Evolutionary conservation across 345 rosid genomes (phyloP), one percentile per base, ranked within the genome.

Genomic region (Ceriops zippeliana): DNA sequence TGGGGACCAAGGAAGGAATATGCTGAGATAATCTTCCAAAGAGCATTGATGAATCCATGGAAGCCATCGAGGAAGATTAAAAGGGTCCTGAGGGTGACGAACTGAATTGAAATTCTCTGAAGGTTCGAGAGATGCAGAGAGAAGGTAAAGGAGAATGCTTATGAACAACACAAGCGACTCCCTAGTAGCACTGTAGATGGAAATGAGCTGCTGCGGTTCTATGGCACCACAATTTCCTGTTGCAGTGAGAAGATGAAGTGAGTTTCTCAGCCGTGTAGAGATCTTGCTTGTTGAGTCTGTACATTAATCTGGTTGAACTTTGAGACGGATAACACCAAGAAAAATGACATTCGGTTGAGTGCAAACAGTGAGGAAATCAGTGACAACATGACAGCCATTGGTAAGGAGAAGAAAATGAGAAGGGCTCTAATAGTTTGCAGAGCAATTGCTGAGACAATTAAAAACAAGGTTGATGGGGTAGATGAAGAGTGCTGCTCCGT

Each of bases 181-280:
- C 86, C 86, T 17, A 67, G 86, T 69, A 80, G 80, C 78, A 47
- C 57, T 6, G 87, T 81, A 0, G 92, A 84, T 66, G 88, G 89
- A 11, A 83, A 86, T 5, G 87, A 85, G 76, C 69, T 82, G 53
- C 62, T 81, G 59, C 69, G 65, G 32, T 88, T 88, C 79, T 83
- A 74, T 4, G 79, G 93, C 66, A 81, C 85, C 1, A 75, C 82
- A 24, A 75, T 83, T 68, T 75, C 83, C 27, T 85, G 88, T 38
- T 56, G 78, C 69, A 34, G 68, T 9, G 71, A 63, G 53, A 74
- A 73, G 35, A 32, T 65, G 4, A 60, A 47, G 37, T 69, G 26
- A n/a, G 78, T 75, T 60, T 60, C 78, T 10, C 76, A 77, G 71
- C 74, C 69, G 11, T 79, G 86, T 37, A 70, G 70, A 32, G 79